These are phyloP conservation scores for Phytopythium vexans DNA, from an alignment of 352 stramenopile species.

Conservation along the genomic window DNA sequence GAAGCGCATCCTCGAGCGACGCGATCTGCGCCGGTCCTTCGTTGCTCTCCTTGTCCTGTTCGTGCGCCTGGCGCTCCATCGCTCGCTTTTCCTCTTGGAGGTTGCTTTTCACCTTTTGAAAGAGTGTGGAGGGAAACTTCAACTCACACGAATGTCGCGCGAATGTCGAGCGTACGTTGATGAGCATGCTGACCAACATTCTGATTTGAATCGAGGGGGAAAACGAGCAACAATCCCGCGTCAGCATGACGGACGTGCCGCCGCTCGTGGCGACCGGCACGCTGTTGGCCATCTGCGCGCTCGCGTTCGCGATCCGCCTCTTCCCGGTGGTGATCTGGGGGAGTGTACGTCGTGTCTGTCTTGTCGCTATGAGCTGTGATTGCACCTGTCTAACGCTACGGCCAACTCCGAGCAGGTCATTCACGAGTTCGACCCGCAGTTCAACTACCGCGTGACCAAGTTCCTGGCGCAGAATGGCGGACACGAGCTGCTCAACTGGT, in stretches of 20 bases:
- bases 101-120: not conserved
- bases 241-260: conserved; percentile 13
- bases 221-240: not conserved
- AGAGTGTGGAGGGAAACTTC: conserved; percentile 41
- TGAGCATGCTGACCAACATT: conserved; percentile 1
- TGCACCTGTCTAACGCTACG: too few species aligned
- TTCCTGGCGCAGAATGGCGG: conserved; percentile 89
- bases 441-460: conserved; percentile 99
- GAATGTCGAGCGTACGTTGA: conserved; percentile 37
- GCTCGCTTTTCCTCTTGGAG: not conserved
- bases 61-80: conserved; percentile 4
- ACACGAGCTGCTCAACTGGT: conserved; percentile 96
- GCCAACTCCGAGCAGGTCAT: conserved; percentile 54
- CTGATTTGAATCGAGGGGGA: not conserved
- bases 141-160: conserved; percentile 24
- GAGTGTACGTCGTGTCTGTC: conserved; percentile 38
- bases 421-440: conserved; percentile 95
- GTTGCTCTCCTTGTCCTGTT: not conserved
- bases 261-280: conserved; percentile 33
- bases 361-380: too few species aligned
- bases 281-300: conserved; percentile 79
- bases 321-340: conserved; percentile 92
- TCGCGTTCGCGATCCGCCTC: conserved; percentile 89
- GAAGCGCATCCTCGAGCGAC: conserved; percentile 22
- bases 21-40: conserved; percentile 7